phyloP scores from a whole-genome alignment of 1,284 basidiomycete genomes.

The Puccinia horiana region DNA sequence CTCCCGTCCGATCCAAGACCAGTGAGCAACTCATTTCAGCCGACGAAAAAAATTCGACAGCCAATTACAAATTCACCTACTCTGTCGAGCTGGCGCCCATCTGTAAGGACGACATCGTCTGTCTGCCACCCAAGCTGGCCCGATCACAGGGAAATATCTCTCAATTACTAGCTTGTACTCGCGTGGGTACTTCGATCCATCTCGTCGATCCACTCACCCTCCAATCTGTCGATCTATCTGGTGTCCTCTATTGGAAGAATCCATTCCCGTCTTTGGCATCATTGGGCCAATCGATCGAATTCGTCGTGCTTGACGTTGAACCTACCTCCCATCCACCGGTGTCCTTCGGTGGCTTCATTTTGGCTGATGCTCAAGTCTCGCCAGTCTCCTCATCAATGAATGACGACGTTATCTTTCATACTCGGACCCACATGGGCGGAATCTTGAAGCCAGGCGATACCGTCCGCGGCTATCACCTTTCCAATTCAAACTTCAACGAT shows the following conservation, averaged over 20 bases:
- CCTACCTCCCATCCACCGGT: conserved; percentile 64
- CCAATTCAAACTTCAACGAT: conserved; percentile 88
- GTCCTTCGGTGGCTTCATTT: conserved; percentile 63
- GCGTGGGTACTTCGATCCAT: conserved; percentile 87
- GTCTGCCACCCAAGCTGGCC: conserved; percentile 79
- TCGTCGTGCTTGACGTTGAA: conserved; percentile 92
- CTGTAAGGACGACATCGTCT: conserved; percentile 96
- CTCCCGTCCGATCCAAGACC: conserved; percentile 81
- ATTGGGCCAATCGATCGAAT: conserved; percentile 85
- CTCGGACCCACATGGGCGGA: conserved; percentile 90
- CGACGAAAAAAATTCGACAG: conserved; percentile 87
- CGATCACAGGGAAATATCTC: conserved; percentile 80
- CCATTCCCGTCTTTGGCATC: conserved; percentile 82
- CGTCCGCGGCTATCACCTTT: conserved; percentile 85
- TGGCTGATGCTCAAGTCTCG: conserved; percentile 93
- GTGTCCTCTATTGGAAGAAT: conserved; percentile 84
- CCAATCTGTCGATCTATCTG: conserved; percentile 75
- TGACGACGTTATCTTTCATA: conserved; percentile 85
- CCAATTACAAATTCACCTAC: conserved; percentile 97
- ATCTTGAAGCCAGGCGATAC: conserved; percentile 95
- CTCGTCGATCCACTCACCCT: conserved; percentile 86
- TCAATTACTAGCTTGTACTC: conserved; percentile 81
- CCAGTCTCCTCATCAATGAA: conserved; percentile 73
- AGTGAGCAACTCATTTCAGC: conserved; percentile 91
- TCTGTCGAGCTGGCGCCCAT: conserved; percentile 95